phyloP scores from a whole-genome alignment of 805 yeast species.

The Ogataea degrootiae region DNA sequence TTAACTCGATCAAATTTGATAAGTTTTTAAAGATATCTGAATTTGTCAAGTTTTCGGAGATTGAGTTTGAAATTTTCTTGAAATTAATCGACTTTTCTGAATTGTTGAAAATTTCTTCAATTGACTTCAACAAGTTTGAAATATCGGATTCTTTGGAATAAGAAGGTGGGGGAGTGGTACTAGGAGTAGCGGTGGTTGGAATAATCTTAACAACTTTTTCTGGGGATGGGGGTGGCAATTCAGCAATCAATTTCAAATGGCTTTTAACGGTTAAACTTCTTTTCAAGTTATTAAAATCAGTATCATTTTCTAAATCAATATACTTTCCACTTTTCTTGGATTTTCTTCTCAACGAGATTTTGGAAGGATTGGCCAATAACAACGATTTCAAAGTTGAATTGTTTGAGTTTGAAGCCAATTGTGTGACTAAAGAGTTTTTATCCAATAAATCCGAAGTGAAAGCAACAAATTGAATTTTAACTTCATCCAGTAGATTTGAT shows the following conservation, averaged over 20 bases:
- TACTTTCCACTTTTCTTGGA: constrained; percentile 42
- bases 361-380: neutral
- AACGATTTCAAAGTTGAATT: neutral
- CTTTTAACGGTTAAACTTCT: constrained; percentile 47
- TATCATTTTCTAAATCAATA: constrained; percentile 33
- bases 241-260: constrained; percentile 32
- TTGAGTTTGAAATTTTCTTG: constrained; percentile 12
- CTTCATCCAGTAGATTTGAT: neutral
- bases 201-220: constrained; percentile 1
- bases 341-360: constrained; percentile 30
- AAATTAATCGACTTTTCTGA: constrained; percentile 10
- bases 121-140: constrained; percentile 6
- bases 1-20: constrained; percentile 16
- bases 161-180: neutral
- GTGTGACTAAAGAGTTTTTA: constrained; percentile 2
- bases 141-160: constrained; percentile 3
- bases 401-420: neutral
- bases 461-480: neutral
- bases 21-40: constrained; percentile 18
- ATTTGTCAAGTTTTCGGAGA: constrained; percentile 18
- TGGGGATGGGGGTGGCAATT: neutral
- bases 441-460: constrained; percentile 3
- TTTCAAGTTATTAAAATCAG: constrained; percentile 39
- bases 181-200: neutral
- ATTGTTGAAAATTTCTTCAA: constrained; percentile 13